A percentile compares a stretch with the other conserved stretches of the same genome.
phyloP scores from a whole-genome alignment of 805 yeast genomes.

The Lipomyces lipofer region DNA sequence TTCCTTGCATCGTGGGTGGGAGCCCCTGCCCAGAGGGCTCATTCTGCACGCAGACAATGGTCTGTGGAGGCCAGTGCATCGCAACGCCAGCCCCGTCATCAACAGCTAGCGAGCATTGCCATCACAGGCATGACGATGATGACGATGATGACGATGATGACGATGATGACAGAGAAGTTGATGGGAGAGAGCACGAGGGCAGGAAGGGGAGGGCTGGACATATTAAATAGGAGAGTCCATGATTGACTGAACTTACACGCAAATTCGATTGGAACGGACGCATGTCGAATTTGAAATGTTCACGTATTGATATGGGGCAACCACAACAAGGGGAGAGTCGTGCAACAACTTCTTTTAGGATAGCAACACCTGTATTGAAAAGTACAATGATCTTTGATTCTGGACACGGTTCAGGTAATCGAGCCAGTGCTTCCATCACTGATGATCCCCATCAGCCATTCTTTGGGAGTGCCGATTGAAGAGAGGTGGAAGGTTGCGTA shows the following conservation, averaged over 20 bases:
- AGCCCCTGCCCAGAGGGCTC: not conserved
- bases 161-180: no score
- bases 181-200: no score
- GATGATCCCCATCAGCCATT: no score
- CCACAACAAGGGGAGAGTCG: no score
- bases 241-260: not conserved
- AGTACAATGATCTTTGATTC: not conserved
- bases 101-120: no score
- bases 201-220: not conserved
- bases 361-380: not conserved
- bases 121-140: not conserved
- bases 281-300: no score
- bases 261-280: not conserved
- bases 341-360: not conserved
- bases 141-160: not conserved
- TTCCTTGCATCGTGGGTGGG: not conserved
- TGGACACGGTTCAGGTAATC: no score
- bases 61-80: conserved; percentile 1
- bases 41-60: not conserved
- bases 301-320: not conserved
- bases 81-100: not conserved
- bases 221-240: no score
- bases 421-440: no score
- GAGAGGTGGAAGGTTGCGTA: no score
- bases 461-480: no score